Conservation (phyloP, 2,329 filamentous ascomycete species). For the Ceratocystis lukuohia region DNA sequence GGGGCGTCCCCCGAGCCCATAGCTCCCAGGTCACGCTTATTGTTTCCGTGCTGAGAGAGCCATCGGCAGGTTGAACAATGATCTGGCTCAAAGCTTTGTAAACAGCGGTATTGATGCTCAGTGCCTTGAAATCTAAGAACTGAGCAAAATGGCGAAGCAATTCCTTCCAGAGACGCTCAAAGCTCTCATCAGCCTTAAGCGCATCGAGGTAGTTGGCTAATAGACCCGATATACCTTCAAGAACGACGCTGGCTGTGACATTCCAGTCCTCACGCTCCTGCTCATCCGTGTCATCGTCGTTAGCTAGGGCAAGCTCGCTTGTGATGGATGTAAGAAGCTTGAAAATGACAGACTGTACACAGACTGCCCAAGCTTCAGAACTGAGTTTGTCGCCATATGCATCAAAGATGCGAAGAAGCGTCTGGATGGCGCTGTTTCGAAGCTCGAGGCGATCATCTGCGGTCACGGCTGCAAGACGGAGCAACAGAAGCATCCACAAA, state of each 20-base stretch:
- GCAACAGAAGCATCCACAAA: slow-evolving; percentile 64
- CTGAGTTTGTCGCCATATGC: slow-evolving; percentile 72
- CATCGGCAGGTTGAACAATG: slow-evolving; percentile 37
- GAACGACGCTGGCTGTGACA: slow-evolving; percentile 60
- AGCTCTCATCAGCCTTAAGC: slow-evolving; percentile 51
- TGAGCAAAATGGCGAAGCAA: slow-evolving; percentile 56
- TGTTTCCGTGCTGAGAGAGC: slow-evolving; percentile 36
- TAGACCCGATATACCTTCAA: slow-evolving; percentile 59
- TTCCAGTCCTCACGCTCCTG: slow-evolving; percentile 48
- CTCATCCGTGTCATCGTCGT: slow-evolving; percentile 26
- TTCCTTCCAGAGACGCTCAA: slow-evolving; percentile 62
- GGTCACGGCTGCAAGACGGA: slow-evolving; percentile 58
- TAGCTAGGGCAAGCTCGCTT: slow-evolving; percentile 18
- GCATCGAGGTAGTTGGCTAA: slow-evolving; percentile 64
- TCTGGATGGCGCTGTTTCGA: slow-evolving; percentile 79
- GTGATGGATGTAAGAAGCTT: slow-evolving; percentile 57
- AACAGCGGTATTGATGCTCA: slow-evolving; percentile 59
- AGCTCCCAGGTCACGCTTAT: slow-evolving; percentile 53
- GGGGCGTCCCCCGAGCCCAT: slow-evolving; percentile 46
- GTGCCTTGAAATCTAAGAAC: slow-evolving; percentile 46
- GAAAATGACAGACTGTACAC: slow-evolving; percentile 69
- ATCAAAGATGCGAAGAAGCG: slow-evolving; percentile 79
- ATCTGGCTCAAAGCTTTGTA: slow-evolving; percentile 55
- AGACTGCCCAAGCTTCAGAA: slow-evolving; percentile 69
- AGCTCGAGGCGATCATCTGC: slow-evolving; percentile 61